A percentile compares a stretch with the other conserved stretches of the same genome.
Conservation (phyloP, 2,329 filamentous ascomycete genomes). For the Westerdykella ornata region DNA sequence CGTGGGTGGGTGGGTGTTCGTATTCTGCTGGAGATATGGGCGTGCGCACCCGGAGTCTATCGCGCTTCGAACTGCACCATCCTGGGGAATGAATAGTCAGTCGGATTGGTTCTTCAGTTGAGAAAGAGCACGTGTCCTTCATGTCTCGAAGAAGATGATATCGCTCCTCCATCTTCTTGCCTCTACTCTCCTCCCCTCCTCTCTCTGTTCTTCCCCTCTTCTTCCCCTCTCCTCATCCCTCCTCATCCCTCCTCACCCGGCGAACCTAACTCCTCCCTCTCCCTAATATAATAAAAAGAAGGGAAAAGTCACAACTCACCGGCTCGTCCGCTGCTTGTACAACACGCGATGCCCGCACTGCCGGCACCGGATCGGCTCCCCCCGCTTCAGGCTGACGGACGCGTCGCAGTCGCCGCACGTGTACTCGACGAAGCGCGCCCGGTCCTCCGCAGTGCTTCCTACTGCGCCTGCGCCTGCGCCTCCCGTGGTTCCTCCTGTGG, state of each 20-base stretch:
- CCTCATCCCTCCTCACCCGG: not conserved
- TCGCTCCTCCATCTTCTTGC: not conserved
- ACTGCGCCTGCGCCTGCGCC: slow-evolving; percentile 11
- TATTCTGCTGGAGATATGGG: no score
- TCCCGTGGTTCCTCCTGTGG: no score
- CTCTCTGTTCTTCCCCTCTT: not conserved
- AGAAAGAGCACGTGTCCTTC: no score
- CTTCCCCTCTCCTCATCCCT: not conserved
- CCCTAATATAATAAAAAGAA: not conserved
- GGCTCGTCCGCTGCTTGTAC: slow-evolving; percentile 96
- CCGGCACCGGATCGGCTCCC: slow-evolving; percentile 78
- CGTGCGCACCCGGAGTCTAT: slow-evolving; percentile 45
- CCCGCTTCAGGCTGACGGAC: slow-evolving; percentile 67
- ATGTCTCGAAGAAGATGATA: no score
- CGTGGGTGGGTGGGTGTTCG: no score
- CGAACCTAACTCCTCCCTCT: no score
- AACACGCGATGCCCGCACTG: slow-evolving; percentile 92
- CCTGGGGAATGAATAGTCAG: slow-evolving; percentile 38
- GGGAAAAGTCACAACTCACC: slow-evolving; percentile 52
- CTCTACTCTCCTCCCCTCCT: not conserved
- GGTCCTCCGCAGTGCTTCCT: slow-evolving; percentile 31
- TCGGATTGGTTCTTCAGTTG: slow-evolving; percentile 11
- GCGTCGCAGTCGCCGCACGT: slow-evolving; percentile 77
- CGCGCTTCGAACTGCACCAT: slow-evolving; percentile 99
- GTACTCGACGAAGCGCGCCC: slow-evolving; percentile 43